Conservation (phyloP, 2,329 filamentous ascomycete genomes). For the Fusarium pseudocircinatum region DNA sequence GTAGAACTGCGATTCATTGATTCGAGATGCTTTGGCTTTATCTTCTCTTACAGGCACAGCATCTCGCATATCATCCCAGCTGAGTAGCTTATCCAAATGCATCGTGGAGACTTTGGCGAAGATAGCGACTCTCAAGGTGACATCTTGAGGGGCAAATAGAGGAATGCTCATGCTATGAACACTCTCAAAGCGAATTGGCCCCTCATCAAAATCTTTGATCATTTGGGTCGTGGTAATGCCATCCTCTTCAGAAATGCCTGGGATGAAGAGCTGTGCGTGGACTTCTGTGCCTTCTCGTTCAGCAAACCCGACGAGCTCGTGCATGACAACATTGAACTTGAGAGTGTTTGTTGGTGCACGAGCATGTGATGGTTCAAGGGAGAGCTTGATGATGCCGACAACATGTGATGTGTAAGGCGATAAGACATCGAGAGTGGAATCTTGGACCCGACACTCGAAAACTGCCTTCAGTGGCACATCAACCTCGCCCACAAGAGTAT, state of each 20-base stretch:
- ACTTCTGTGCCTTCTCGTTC: constrained; percentile 96
- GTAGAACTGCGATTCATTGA: constrained; percentile 92
- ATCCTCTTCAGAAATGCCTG: constrained; percentile 87
- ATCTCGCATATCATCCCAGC: constrained; percentile 99
- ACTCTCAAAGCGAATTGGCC: constrained; percentile 92
- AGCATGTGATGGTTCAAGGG: constrained; percentile 91
- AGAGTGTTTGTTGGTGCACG: constrained; percentile 90
- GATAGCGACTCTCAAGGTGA: constrained; percentile 84
- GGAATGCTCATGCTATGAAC: constrained; percentile 98
- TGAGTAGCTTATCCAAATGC: constrained; percentile 96
- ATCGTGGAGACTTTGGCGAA: constrained; percentile 91
- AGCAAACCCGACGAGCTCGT: constrained; percentile 92
- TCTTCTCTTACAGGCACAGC: constrained; percentile 65
- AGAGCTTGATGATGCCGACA: constrained; percentile 89
- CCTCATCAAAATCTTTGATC: constrained; percentile 93
- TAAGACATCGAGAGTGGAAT: constrained; percentile 89
- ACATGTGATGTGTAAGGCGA: constrained; percentile 93
- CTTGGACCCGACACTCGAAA: constrained; percentile 93
- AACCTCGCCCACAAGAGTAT: constrained; percentile 90
- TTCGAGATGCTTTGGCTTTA: constrained; percentile 69
- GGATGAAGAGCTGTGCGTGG: constrained; percentile 96
- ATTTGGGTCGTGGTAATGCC: constrained; percentile 96
- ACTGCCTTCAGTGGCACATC: constrained; percentile 93
- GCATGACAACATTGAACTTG: constrained; percentile 99
- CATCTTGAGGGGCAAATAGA: constrained; percentile 73